These are phyloP conservation scores for Taiozyma sp. DNA, from an alignment of 1,139 yeast species.

Conservation along the genomic window DNA sequence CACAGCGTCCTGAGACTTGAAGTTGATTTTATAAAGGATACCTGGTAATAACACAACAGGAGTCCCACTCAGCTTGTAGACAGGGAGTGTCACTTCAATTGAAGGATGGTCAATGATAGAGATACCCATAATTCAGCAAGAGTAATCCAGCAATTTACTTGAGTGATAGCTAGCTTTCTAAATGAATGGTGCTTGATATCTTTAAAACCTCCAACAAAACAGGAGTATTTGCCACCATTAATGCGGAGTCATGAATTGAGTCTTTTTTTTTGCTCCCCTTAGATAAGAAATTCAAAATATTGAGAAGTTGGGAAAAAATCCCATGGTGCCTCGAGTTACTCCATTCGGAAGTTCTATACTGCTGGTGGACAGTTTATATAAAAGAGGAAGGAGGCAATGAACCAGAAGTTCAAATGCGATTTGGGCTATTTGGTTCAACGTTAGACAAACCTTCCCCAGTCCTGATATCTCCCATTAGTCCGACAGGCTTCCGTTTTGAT, in stretches of 20 bases:
- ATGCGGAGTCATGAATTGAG: not conserved
- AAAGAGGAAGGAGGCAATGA: too few relatives aligned
- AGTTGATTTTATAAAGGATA: constrained; percentile 50
- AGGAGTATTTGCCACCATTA: not conserved
- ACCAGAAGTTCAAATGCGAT: not conserved
- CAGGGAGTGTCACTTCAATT: constrained; percentile 11
- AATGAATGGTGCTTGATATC: too few relatives aligned
- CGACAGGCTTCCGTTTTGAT: too few relatives aligned
- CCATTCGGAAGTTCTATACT: not conserved
- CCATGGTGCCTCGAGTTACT: not conserved
- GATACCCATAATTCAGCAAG: not conserved
- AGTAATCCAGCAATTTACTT: not conserved
- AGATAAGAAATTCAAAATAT: not conserved
- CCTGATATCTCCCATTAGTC: too few relatives aligned
- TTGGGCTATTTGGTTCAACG: too few relatives aligned
- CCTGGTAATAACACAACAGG: constrained; percentile 52
- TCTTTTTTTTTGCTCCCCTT: not conserved
- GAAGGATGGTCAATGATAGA: not conserved
- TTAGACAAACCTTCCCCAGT: too few relatives aligned
- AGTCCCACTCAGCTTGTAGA: constrained; percentile 17
- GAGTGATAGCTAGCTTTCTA: not conserved
- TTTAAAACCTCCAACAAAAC: too few relatives aligned
- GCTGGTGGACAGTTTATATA: too few relatives aligned
- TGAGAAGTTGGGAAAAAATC: not conserved
- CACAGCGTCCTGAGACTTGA: constrained; percentile 43